Conservation (phyloP, 2,329 filamentous ascomycete species). For the Cytospora mali region DNA sequence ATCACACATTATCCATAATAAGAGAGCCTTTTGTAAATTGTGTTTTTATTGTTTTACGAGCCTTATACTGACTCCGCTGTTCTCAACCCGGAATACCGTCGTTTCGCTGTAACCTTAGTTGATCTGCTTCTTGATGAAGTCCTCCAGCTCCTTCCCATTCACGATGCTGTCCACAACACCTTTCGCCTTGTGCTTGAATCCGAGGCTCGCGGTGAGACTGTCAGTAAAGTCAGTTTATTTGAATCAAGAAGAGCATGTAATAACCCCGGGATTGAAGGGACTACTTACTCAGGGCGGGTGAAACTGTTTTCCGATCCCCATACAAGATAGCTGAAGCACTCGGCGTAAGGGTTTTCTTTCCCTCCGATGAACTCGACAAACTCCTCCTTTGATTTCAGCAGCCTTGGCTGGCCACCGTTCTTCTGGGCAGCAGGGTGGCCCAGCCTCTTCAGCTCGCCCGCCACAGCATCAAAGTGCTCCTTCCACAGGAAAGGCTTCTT, state of each 20-base stretch:
- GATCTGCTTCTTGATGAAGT: slow-evolving; percentile 23
- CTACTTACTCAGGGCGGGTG: slow-evolving; percentile 27
- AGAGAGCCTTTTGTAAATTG: too few species aligned
- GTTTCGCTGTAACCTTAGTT: background rate
- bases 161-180: slow-evolving; percentile 28
- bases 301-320: slow-evolving; percentile 27
- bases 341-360: slow-evolving; percentile 22
- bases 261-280: background rate
- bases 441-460: slow-evolving; percentile 24
- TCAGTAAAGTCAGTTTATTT: background rate
- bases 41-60: too few species aligned
- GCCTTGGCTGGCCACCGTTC: slow-evolving; percentile 20
- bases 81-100: background rate
- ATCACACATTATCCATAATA: too few species aligned
- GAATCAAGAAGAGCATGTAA: background rate
- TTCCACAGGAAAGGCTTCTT: slow-evolving; percentile 24
- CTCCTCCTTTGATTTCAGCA: slow-evolving; percentile 21
- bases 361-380: slow-evolving; percentile 26
- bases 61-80: background rate
- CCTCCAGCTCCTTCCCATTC: slow-evolving; percentile 26
- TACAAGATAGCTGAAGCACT: slow-evolving; percentile 24
- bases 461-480: slow-evolving; percentile 27
- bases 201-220: slow-evolving; percentile 22
- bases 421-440: slow-evolving; percentile 16
- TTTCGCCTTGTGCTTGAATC: slow-evolving; percentile 27